These are phyloP conservation scores for Plasmodium sp. DNA, from an alignment of 169 alveolate genomes.

Conservation along the genomic window DNA sequence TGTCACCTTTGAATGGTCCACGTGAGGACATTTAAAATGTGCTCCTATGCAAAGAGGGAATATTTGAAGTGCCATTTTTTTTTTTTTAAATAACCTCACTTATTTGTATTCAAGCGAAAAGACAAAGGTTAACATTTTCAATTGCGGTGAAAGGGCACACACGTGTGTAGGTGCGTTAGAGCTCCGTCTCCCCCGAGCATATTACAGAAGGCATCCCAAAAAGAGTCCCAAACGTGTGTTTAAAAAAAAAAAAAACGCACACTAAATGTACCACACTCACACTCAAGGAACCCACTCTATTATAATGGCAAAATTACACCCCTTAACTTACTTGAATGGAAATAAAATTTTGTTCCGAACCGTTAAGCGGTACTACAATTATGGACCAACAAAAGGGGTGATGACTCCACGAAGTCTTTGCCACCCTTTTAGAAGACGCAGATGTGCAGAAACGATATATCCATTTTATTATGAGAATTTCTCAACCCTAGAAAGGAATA, in stretches of 20 bases:
- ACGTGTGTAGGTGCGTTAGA: background rate
- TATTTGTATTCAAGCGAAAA: background rate
- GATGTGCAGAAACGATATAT: background rate
- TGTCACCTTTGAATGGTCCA: background rate
- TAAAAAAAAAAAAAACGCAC: background rate
- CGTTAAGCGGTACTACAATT: background rate
- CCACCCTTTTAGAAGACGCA: background rate
- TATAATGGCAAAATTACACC: background rate
- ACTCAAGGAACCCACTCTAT: background rate
- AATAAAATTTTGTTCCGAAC: background rate
- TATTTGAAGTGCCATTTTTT: background rate
- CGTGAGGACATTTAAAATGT: background rate
- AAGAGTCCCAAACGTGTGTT: background rate
- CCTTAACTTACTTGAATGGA: background rate
- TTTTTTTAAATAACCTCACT: background rate
- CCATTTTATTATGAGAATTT: background rate
- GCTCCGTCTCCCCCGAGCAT: background rate
- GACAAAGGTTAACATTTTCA: background rate
- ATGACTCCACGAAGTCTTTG: background rate
- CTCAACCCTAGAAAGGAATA: constrained; percentile 14
- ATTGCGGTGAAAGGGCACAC: background rate
- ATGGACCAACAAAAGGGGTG: background rate
- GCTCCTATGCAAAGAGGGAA: background rate
- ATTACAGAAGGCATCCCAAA: background rate
- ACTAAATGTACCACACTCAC: background rate